Conservation (phyloP, 208 protist genomes). For the Acanthamoeba divionensis region DNA sequence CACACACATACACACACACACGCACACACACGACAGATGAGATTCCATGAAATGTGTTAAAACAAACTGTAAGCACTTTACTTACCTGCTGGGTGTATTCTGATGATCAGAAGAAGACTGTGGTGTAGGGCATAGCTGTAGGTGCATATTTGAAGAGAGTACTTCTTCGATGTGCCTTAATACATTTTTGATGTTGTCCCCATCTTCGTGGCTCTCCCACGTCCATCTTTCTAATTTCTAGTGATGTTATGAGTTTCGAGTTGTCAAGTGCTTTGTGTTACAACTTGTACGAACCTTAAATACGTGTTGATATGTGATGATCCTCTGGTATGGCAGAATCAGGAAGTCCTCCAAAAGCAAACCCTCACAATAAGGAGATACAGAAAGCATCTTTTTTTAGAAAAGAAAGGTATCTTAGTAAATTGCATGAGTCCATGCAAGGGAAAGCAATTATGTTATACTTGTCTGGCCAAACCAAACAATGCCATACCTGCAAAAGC, state of each 20-base stretch:
- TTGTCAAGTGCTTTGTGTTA: background rate
- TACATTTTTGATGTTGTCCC: background rate
- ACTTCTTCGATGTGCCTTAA: background rate
- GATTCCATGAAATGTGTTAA: too few relatives aligned
- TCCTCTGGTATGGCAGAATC: constrained; percentile 29
- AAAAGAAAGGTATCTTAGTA: too few relatives aligned
- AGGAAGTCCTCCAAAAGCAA: constrained; percentile 32
- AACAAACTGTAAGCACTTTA: too few relatives aligned
- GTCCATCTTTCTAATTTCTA: constrained; percentile 41
- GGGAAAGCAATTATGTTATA: background rate
- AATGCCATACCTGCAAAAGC: background rate
- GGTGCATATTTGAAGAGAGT: background rate
- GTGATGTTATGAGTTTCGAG: background rate
- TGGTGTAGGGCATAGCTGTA: background rate
- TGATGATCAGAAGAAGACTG: too few relatives aligned
- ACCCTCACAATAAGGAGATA: constrained; percentile 23
- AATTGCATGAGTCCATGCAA: too few relatives aligned
- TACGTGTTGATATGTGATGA: constrained; percentile 1
- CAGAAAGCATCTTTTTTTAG: background rate
- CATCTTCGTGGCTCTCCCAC: constrained; percentile 39
- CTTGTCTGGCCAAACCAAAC: background rate
- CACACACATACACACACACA: too few relatives aligned
- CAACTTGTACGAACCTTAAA: background rate
- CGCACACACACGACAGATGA: too few relatives aligned
- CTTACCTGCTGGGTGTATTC: too few relatives aligned